A percentile compares a stretch with the other conserved stretches of the same genome.
Evolutionary conservation across 192 early-diverging fungal genomes (phyloP).

Genomic region (Kappamyces sp.): DNA sequence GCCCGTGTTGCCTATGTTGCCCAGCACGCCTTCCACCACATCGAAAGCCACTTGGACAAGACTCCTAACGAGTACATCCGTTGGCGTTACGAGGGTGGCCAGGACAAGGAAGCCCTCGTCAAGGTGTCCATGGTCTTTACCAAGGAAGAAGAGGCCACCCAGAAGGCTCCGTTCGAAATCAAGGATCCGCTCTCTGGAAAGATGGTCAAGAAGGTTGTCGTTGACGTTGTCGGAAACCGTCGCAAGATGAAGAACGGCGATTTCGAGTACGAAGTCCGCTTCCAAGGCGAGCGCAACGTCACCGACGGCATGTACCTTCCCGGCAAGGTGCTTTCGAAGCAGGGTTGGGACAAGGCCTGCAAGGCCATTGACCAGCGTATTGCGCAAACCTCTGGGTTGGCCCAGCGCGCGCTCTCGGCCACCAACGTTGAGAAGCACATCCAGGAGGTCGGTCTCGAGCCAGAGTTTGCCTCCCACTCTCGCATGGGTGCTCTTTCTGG

Average conservation of each 20-base stretch:
- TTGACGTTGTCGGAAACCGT: slow-evolving; percentile 11
- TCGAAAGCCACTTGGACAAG: slow-evolving; percentile 70
- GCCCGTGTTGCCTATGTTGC: slow-evolving; percentile 79
- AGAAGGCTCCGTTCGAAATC: slow-evolving; percentile 30
- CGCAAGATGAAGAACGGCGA: slow-evolving; percentile 17
- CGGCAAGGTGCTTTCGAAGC: slow-evolving; percentile 38
- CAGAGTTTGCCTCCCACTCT: slow-evolving; percentile 68
- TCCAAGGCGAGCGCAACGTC: slow-evolving; percentile 7
- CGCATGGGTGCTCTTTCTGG: slow-evolving; percentile 65
- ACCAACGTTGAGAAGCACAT: slow-evolving; percentile 69
- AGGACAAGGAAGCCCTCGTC: slow-evolving; percentile 70
- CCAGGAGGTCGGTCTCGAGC: slow-evolving; percentile 68
- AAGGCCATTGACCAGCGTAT: slow-evolving; percentile 17
- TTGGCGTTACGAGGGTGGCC: slow-evolving; percentile 72
- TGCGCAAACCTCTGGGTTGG: slow-evolving; percentile 54
- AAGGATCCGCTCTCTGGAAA: slow-evolving; percentile 36
- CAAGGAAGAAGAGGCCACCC: slow-evolving; percentile 49
- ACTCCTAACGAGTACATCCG: slow-evolving; percentile 74
- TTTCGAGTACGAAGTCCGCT: slow-evolving; percentile 22
- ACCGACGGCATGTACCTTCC: slow-evolving; percentile 16
- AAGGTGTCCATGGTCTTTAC: slow-evolving; percentile 66
- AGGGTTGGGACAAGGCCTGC: slow-evolving; percentile 54
- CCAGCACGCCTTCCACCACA: slow-evolving; percentile 83
- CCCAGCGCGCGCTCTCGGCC: slow-evolving; percentile 54
- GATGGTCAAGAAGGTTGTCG: slow-evolving; percentile 50